Evolutionary conservation across 2,329 filamentous ascomycete genomes (phyloP).

Genomic region (Calcarisporium arbuscula): DNA sequence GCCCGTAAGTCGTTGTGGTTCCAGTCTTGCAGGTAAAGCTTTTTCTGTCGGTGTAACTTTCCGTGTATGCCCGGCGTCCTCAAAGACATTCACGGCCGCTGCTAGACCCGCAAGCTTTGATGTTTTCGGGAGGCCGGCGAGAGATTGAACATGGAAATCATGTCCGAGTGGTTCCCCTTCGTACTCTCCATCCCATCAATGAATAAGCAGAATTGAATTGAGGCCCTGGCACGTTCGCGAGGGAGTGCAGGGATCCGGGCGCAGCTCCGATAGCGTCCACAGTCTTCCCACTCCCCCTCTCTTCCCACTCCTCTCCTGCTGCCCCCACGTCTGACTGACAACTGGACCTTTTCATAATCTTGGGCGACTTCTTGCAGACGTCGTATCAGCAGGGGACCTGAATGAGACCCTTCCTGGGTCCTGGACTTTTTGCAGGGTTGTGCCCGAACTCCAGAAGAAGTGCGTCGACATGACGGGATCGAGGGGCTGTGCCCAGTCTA

Average conservation of each 20-base stretch:
- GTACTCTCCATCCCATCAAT: slow-evolving; percentile 21
- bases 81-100: slow-evolving; percentile 18
- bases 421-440: slow-evolving; percentile 23
- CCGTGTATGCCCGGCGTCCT: slow-evolving; percentile 4
- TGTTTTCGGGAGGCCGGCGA: slow-evolving; percentile 1
- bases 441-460: slow-evolving; percentile 30
- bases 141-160: slow-evolving; percentile 8
- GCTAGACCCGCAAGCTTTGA: slow-evolving; percentile 26
- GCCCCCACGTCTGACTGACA: too few relatives aligned
- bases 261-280: too few relatives aligned
- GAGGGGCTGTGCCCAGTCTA: slow-evolving; percentile 19
- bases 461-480: slow-evolving; percentile 18
- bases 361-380: slow-evolving; percentile 13
- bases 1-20: slow-evolving; percentile 5
- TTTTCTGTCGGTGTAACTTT: too few relatives aligned
- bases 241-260: too few relatives aligned
- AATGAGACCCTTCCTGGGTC: slow-evolving; percentile 28
- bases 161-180: slow-evolving; percentile 5
- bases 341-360: too few relatives aligned
- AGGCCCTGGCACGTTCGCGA: too few relatives aligned
- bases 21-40: slow-evolving; percentile 5
- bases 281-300: too few relatives aligned
- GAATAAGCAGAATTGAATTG: slow-evolving; percentile 17
- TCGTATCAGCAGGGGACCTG: slow-evolving; percentile 25
- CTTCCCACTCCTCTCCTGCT: too few relatives aligned